Conservation (phyloP, 345 rosid species). For the Ailanthus altissimus region DNA sequence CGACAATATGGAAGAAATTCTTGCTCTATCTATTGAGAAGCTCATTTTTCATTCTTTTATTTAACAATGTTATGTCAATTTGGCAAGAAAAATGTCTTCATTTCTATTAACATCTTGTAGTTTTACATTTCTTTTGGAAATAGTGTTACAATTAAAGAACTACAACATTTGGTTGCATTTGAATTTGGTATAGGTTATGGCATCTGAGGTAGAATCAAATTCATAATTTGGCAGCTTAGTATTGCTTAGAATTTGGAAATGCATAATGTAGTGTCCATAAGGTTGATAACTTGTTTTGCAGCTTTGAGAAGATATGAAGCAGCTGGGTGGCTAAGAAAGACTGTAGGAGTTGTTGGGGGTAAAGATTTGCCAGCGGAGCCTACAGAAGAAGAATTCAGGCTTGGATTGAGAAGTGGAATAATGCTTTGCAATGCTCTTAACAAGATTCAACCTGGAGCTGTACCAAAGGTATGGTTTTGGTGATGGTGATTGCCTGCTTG, state of each 20-base stretch:
- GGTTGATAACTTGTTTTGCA: slow-evolving; percentile 21
- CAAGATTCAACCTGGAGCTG: slow-evolving; percentile 80
- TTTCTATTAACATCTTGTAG: background rate
- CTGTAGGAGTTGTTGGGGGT: slow-evolving; percentile 63
- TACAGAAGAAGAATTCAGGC: slow-evolving; percentile 90
- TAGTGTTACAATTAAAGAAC: background rate
- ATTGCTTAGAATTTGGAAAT: background rate
- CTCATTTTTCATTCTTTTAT: slow-evolving; percentile 4
- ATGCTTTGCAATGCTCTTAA: slow-evolving; percentile 83
- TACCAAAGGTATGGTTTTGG: slow-evolving; percentile 58
- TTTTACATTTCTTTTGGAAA: background rate
- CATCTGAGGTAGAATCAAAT: background rate
- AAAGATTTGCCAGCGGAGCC: slow-evolving; percentile 92
- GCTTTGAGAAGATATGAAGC: slow-evolving; percentile 88
- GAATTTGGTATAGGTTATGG: background rate
- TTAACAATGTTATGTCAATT: background rate
- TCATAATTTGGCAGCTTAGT: background rate
- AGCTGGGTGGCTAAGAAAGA: slow-evolving; percentile 81
- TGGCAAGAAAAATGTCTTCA: background rate
- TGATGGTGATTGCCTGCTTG: no score
- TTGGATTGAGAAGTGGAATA: slow-evolving; percentile 87
- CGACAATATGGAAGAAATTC: background rate
- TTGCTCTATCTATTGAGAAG: background rate
- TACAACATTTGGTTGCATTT: background rate
- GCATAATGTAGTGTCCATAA: background rate